A percentile compares a stretch with the other conserved stretches of the same genome.
phyloP scores from a whole-genome alignment of 2,329 filamentous ascomycete species.

The Penicillium sp. region DNA sequence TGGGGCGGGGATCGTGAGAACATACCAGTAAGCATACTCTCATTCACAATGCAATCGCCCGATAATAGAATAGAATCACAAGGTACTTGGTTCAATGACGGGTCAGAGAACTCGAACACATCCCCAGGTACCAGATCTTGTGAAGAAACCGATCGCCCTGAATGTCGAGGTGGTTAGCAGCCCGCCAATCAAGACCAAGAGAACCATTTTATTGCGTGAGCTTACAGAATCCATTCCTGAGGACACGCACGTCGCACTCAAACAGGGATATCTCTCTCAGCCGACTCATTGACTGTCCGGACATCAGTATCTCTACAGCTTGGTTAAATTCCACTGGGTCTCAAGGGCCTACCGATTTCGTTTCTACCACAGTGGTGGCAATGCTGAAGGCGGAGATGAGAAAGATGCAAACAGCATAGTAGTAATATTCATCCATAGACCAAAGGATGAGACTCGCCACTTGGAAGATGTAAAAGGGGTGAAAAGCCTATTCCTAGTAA shows the following conservation, averaged over 20 bases:
- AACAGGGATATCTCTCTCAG: conserved; percentile 90
- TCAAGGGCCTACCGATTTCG: conserved; percentile 64
- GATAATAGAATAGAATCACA: conserved; percentile 88
- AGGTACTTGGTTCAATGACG: conserved; percentile 81
- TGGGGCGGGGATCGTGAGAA: neutral
- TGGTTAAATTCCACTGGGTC: neutral
- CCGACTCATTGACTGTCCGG: conserved; percentile 74
- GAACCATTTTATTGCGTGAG: conserved; percentile 11
- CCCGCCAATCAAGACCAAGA: neutral
- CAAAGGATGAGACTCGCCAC: conserved; percentile 90
- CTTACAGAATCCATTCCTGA: conserved; percentile 90
- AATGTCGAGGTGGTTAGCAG: conserved; percentile 6
- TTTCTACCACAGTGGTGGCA: conserved; percentile 83
- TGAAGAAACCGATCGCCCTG: conserved; percentile 83
- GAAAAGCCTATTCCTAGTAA: conserved; percentile 65
- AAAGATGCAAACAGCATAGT: conserved; percentile 94
- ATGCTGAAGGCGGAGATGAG: conserved; percentile 93
- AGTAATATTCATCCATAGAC: conserved; percentile 96
- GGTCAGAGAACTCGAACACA: conserved; percentile 95
- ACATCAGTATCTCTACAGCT: conserved; percentile 13
- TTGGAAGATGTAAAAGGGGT: conserved; percentile 98
- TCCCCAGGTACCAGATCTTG: conserved; percentile 91
- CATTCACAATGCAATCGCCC: conserved; percentile 97
- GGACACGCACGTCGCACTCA: conserved; percentile 90
- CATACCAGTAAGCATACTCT: conserved; percentile 89